Conservation (phyloP, 305 asterid species). For the Coffea humblotiana region DNA sequence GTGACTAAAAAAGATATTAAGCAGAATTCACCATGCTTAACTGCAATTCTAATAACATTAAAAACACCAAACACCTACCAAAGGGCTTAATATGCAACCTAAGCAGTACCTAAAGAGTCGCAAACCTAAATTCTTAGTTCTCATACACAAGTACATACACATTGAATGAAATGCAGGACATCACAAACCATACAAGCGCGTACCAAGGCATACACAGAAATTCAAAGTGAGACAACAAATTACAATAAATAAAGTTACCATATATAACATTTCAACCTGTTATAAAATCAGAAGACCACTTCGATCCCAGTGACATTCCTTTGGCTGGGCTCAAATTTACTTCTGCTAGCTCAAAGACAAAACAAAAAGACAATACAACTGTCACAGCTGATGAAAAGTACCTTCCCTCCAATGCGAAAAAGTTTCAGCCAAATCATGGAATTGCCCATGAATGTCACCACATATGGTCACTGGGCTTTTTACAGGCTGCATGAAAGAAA, state of each 20-base stretch:
- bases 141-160: neutral
- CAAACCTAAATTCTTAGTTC: neutral
- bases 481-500: conserved; percentile 76
- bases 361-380: neutral
- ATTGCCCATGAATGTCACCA: conserved; percentile 98
- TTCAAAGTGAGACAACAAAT: neutral
- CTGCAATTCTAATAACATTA: neutral
- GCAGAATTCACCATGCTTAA: neutral
- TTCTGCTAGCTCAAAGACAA: conserved; percentile 17
- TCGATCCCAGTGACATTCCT: conserved; percentile 10
- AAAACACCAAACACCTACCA: neutral
- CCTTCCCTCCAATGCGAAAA: conserved; percentile 99
- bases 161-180: neutral
- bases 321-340: conserved; percentile 7
- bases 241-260: neutral
- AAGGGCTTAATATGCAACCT: neutral
- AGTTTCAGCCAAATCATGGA: conserved; percentile 96
- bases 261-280: conserved; percentile 8
- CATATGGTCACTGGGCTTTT: conserved; percentile 98
- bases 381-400: conserved; percentile 32
- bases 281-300: conserved; percentile 7
- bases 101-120: neutral
- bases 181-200: neutral
- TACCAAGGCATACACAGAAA: neutral
- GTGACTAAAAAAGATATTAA: neutral